Percentiles rank a stretch among this genome's conserved stretches.
Conservation (phyloP, 106 monocot genomes). For the Posidonia australis region DNA sequence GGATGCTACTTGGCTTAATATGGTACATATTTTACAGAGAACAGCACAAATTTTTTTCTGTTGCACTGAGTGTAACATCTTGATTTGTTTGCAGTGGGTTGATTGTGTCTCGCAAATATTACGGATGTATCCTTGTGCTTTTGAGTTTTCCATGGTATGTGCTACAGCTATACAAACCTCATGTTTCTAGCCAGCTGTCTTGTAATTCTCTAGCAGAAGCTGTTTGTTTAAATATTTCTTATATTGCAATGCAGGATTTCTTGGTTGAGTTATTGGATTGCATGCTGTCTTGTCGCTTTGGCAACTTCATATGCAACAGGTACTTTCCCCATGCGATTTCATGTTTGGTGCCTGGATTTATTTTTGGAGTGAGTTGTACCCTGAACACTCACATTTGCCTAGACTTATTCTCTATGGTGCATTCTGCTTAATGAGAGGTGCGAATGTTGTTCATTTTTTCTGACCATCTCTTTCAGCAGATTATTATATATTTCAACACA, state of each 20-base stretch:
- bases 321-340: constrained; percentile 6
- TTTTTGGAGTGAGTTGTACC: not conserved
- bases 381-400: too few relatives aligned
- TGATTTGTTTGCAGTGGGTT: constrained; percentile 64
- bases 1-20: not conserved
- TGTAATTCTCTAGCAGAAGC: not conserved
- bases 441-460: not conserved
- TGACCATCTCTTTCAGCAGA: not conserved
- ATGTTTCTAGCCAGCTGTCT: not conserved
- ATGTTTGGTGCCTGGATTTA: not conserved
- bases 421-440: too few relatives aligned
- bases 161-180: not conserved
- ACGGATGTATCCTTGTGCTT: constrained; percentile 88
- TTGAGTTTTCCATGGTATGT: constrained; percentile 89
- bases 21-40: not conserved
- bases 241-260: constrained; percentile 44
- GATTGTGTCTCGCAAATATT: constrained; percentile 91
- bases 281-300: constrained; percentile 91
- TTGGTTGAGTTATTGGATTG: constrained; percentile 94
- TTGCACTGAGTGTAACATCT: too few relatives aligned
- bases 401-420: too few relatives aligned
- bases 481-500: not conserved
- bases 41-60: not conserved
- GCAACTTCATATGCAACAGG: constrained; percentile 99
- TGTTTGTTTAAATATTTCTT: not conserved